Conservation (phyloP, 2,329 filamentous ascomycete species). For the Aureobasidium sp. region DNA sequence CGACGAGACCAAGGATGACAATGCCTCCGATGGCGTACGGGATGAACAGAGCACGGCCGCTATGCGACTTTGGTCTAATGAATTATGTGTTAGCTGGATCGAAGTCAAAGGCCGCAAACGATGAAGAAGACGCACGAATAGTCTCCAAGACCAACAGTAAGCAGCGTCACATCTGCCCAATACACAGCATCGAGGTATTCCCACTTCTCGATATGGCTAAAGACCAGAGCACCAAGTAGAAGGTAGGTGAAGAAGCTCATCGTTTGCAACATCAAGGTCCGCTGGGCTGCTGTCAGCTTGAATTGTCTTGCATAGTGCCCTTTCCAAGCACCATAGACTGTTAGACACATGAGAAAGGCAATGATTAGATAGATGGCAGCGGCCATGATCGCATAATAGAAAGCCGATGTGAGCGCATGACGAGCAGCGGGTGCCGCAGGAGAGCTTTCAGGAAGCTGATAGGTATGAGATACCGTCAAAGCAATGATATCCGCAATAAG, state of each 20-base stretch:
- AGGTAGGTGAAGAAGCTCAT: conserved; percentile 44
- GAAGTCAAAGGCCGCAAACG: no score
- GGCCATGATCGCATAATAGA: conserved; percentile 54
- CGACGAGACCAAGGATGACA: conserved; percentile 48
- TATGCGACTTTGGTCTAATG: conserved; percentile 38
- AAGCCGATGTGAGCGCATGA: conserved; percentile 48
- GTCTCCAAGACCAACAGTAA: conserved; percentile 49
- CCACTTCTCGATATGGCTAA: conserved; percentile 46
- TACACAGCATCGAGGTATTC: conserved; percentile 48
- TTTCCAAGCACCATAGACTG: conserved; percentile 47
- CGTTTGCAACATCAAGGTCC: conserved; percentile 49
- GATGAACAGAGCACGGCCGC: conserved; percentile 45
- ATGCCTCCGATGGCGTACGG: conserved; percentile 50
- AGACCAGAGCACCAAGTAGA: conserved; percentile 41
- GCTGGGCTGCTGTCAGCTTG: conserved; percentile 48
- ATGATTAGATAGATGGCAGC: conserved; percentile 51
- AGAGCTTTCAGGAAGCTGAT: conserved; percentile 34
- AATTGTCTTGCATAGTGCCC: conserved; percentile 52
- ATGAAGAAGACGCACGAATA: conserved; percentile 25
- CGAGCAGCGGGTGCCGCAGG: conserved; percentile 18
- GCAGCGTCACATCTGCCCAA: conserved; percentile 49
- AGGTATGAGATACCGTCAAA: conserved; percentile 36
- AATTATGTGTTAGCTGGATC: background rate
- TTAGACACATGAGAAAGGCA: conserved; percentile 47
- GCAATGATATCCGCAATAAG: conserved; percentile 47